phyloP scores from a whole-genome alignment of 164 flowering plant species.

The Euptelea pleiosperma region DNA sequence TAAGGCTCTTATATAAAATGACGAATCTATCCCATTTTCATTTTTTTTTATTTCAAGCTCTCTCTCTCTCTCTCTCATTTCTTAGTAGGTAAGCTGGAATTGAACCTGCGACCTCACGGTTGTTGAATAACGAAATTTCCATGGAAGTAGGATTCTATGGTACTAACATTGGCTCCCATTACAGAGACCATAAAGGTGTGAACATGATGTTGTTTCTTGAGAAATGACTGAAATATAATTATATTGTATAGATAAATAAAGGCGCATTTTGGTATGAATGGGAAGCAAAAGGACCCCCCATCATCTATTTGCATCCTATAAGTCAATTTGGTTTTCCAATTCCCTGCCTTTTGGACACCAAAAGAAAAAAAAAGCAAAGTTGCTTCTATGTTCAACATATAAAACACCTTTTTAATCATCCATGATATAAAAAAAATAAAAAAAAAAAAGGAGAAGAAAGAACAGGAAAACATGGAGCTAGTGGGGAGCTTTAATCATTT shows the following conservation, averaged over 20 bases:
- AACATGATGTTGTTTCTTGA: slow-evolving; percentile 28
- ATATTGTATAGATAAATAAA: slow-evolving; percentile 1
- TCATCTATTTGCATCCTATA: too few species aligned
- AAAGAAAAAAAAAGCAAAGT: slow-evolving; percentile 10
- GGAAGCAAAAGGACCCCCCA: background rate
- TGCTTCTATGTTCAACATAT: too few species aligned
- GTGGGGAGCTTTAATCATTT: slow-evolving; percentile 22
- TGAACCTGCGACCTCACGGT: too few species aligned
- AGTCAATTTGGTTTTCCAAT: slow-evolving; percentile 20
- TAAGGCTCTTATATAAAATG: too few species aligned
- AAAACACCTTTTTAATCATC: background rate
- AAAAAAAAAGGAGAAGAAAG: background rate
- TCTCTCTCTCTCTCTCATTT: too few species aligned
- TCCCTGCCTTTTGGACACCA: slow-evolving; percentile 3
- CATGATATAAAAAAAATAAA: slow-evolving; percentile 1
- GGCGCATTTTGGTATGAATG: background rate
- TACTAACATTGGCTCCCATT: slow-evolving; percentile 10
- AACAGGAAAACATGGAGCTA: background rate
- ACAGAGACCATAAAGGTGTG: slow-evolving; percentile 30
- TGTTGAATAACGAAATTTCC: too few species aligned
- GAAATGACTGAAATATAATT: slow-evolving; percentile 10
- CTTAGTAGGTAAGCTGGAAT: too few species aligned
- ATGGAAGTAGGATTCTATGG: too few species aligned
- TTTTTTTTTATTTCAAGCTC: too few species aligned
- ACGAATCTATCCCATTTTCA: too few species aligned